Evolutionary conservation across 768 basidiomycete genomes (phyloP), one percentile per base, ranked within the genome.

Genomic region (Galerina sulciceps): DNA sequence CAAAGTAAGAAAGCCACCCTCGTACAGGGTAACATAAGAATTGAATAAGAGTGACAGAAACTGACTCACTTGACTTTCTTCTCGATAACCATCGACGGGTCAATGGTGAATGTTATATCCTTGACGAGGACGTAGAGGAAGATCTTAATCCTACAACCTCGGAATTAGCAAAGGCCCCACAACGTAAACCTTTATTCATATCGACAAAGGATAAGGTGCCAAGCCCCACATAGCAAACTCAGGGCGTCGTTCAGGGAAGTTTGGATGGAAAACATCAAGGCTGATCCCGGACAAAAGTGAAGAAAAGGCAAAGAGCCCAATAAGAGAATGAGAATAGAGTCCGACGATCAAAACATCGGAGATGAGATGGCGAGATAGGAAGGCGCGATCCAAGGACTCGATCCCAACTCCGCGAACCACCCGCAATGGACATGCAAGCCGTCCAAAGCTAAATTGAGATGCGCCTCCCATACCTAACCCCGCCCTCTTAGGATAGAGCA

Each of bases 21-120:
- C 22, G 35, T 18, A 23, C 23, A 50, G 38, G 26, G 22, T 31
- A 31, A 31, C 26, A n/a, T 31, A 34, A 18, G 20, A n/a, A 54
- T 43, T 46, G 45, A 64, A 61, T 17, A 48, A 58, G 60, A 69
- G 50, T 23, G 38, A 20, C 14, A 37, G 58, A 55, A 57, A 38
- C 55, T 46, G 13, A 80, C 84, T 76, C 68, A 88, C 85, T 86
- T 86, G 69, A 84, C 77, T 47, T 78, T 82, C 76, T 87, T 87
- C 76, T 87, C 84, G 63, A 86, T 81, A 63, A 84, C 78, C 63
- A 84, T 70, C 52, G 74, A 69, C 22, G 80, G 76, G 65, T 84
- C 82, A 18, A 81, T 74, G 46, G 77, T 70, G 73, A 85, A 84
- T 65, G 82, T 81, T 53, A 86, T 71, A 72, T 87, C 85, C 64